Evolutionary conservation across 805 yeast genomes (phyloP), one percentile per base, ranked within the genome.

Genomic region (Candida patagonica): DNA sequence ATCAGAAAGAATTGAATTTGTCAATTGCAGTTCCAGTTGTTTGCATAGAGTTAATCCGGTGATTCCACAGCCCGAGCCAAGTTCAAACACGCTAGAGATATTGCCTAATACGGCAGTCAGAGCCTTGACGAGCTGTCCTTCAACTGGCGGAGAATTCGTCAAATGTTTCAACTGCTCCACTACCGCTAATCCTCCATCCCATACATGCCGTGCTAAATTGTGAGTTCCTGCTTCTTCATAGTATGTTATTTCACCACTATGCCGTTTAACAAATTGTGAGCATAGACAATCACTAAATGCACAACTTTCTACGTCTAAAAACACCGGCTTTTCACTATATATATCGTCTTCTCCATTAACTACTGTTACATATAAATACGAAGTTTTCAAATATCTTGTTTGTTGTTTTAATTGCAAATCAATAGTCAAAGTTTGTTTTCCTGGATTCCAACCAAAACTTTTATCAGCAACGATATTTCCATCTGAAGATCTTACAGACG

Each of bases 31-130:
- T 2, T 45, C 29, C 10, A 55, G 45, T 2, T 52, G 12, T 19
- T 50, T 53, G 16, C 53, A 47, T 19, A 66, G 29, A 5, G 56
- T 53, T 4, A 64, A 37, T 2, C 68, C 63, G 0, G 62, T 62
- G 0, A 65, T 45, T 1, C 71, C 71, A 35, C 68, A 64, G 1
- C 71, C 71, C 3, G 71, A 58, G 1, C 71, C 71, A 2, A 67
- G 51, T 42, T 67, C 71, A 9, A 67, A 39, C 2, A 66, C 50
- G 2, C 50, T 49, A 23, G 25, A 25, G 5, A 33, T 20, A 8
- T 27, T n/a, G 17, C 27, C 22, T n/a, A 35, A 23, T 19, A 12
- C 8, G 17, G n/a, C 5, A 9, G 3, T 17, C 27, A 25, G 9
- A 10, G 6, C 17, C n/a, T n/a, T n/a, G n/a, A n/a, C n/a, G n/a